Conservation (phyloP, 805 yeast genomes). For the Kodamaea restingae region DNA sequence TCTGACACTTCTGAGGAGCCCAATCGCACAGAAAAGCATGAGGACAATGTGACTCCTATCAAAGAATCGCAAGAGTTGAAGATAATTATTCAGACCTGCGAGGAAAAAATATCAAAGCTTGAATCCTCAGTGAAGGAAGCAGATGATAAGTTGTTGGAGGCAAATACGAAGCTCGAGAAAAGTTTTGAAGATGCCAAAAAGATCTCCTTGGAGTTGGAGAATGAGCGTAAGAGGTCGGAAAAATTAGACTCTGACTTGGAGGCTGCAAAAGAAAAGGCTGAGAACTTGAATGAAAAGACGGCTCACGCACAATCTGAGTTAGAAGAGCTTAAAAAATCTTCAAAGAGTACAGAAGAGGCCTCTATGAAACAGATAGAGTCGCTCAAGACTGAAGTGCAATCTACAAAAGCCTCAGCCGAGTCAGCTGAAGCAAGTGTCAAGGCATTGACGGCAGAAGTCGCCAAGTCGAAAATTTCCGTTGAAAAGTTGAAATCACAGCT, state of each 20-base stretch:
- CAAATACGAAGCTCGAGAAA: not conserved
- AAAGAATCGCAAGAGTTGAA: too few species aligned
- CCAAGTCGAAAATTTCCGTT: constrained; percentile 8
- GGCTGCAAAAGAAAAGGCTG: not conserved
- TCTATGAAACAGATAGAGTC: not conserved
- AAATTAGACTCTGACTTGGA: not conserved
- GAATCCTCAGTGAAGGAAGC: too few species aligned
- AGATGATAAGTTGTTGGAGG: not conserved
- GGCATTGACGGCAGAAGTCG: constrained; percentile 5
- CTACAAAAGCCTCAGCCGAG: constrained; percentile 4
- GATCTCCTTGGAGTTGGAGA: not conserved
- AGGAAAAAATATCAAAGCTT: not conserved
- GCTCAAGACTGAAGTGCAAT: constrained; percentile 4
- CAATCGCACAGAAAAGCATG: not conserved
- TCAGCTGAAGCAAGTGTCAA: constrained; percentile 3
- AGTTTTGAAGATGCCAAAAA: not conserved
- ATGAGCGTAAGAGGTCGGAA: not conserved
- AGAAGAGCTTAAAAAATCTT: too few species aligned
- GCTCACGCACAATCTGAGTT: not conserved
- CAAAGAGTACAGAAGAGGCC: too few species aligned
- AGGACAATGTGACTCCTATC: too few species aligned
- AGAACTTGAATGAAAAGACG: not conserved
- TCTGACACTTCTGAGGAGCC: not conserved
- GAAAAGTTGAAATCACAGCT: not conserved
- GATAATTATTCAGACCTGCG: too few species aligned